These are phyloP conservation scores for Spathaspora arborariae DNA, from an alignment of 805 yeast genomes.

Conservation along the genomic window DNA sequence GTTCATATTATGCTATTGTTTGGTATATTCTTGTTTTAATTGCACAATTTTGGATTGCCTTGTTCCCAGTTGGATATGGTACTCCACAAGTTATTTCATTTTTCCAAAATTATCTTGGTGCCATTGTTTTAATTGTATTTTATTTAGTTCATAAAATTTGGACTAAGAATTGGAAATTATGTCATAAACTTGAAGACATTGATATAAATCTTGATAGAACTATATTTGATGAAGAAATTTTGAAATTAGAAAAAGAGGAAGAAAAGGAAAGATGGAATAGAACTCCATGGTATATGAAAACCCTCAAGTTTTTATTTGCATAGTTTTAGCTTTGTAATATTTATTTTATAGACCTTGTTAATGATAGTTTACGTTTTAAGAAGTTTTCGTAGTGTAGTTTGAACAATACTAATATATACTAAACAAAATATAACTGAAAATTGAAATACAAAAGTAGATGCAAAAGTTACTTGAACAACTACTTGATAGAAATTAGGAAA, in stretches of 20 bases:
- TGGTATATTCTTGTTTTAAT: slow-evolving; percentile 32
- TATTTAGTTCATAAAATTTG: slow-evolving; percentile 32
- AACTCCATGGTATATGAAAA: slow-evolving; percentile 16
- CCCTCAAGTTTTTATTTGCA: slow-evolving; percentile 11
- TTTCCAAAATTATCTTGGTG: slow-evolving; percentile 33
- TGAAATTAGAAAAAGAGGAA: slow-evolving; percentile 26
- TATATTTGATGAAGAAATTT: slow-evolving; percentile 32
- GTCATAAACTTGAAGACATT: slow-evolving; percentile 24
- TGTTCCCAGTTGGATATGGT: slow-evolving; percentile 32
- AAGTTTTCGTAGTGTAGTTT: background rate
- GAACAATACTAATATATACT: too few relatives aligned
- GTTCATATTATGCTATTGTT: slow-evolving; percentile 32
- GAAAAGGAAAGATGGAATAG: slow-evolving; percentile 16
- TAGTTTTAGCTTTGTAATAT: background rate
- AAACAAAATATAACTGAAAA: too few relatives aligned
- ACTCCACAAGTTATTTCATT: slow-evolving; percentile 25
- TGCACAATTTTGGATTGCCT: slow-evolving; percentile 44
- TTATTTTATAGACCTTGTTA: background rate
- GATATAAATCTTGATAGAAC: slow-evolving; percentile 28
- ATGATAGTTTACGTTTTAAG: background rate
- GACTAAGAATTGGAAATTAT: slow-evolving; percentile 27
- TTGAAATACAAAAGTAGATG: too few relatives aligned
- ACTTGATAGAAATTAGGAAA: slow-evolving; percentile 38
- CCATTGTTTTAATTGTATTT: slow-evolving; percentile 26
- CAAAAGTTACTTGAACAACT: too few relatives aligned